Conservation (phyloP, 305 asterid genomes). For the Fraxinus albicans region DNA sequence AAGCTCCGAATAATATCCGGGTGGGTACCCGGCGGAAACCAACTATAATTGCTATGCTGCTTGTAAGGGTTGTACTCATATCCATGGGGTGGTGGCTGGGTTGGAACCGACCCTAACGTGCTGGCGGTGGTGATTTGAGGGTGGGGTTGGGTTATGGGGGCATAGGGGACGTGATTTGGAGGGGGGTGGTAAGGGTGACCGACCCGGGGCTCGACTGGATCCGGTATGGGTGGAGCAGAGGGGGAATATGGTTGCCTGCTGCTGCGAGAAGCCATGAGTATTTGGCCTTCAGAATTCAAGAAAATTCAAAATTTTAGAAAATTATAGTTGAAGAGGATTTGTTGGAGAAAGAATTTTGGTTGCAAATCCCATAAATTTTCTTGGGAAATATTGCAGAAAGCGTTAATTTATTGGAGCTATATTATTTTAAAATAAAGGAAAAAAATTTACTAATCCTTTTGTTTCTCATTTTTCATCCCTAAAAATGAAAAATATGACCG, state of each 20-base stretch:
- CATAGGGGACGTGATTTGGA: constrained; percentile 27
- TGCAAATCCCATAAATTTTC: too few relatives aligned
- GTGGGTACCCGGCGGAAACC: constrained; percentile 72
- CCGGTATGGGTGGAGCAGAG: constrained; percentile 77
- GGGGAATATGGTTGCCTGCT: constrained; percentile 47
- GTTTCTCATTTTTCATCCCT: too few relatives aligned
- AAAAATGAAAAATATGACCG: too few relatives aligned
- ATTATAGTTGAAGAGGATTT: neutral
- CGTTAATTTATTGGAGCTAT: too few relatives aligned
- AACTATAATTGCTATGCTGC: constrained; percentile 30
- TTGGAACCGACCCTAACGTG: constrained; percentile 38
- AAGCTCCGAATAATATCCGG: constrained; percentile 77
- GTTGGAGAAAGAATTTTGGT: too few relatives aligned
- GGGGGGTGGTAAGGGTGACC: constrained; percentile 42
- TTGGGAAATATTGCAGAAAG: too few relatives aligned
- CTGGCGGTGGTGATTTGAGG: constrained; percentile 20
- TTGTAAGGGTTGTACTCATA: constrained; percentile 26
- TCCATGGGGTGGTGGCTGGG: constrained; percentile 33
- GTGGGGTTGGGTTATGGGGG: constrained; percentile 24
- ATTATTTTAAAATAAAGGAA: too few relatives aligned
- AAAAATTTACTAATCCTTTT: too few relatives aligned
- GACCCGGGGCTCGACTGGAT: constrained; percentile 28
- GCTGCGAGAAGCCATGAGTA: constrained; percentile 34
- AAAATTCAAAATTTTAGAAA: neutral
- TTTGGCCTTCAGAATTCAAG: neutral